Percentiles rank a stretch among this genome's conserved stretches.
Evolutionary conservation across 139 green algal genomes (phyloP).

Genomic region (Zygnema cylindricum): DNA sequence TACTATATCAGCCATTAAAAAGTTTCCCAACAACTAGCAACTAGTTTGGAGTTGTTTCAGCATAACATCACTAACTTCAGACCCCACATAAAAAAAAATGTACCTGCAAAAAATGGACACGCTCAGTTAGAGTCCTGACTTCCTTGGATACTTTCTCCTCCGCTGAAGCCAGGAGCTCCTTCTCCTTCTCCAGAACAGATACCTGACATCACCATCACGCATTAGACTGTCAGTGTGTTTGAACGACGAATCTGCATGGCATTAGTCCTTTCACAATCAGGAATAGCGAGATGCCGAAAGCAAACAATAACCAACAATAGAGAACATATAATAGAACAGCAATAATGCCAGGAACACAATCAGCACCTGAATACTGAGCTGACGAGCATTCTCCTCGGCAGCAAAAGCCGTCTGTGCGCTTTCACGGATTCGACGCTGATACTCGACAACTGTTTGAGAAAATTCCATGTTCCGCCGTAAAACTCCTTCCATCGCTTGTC

Average conservation of each 20-base stretch:
- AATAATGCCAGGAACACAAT: too few species aligned
- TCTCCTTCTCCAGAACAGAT: slow-evolving; percentile 55
- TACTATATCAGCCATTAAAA: too few species aligned
- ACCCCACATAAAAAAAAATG: neutral
- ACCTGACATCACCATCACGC: slow-evolving; percentile 14
- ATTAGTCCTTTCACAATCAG: too few species aligned
- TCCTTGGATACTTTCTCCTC: slow-evolving; percentile 33
- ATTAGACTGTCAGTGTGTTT: too few species aligned
- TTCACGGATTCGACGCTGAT: slow-evolving; percentile 47
- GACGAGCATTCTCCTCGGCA: slow-evolving; percentile 36
- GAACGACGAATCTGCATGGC: too few species aligned
- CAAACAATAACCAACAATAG: neutral
- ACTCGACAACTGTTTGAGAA: slow-evolving; percentile 12
- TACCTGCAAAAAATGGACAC: slow-evolving; percentile 40
- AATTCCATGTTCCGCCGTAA: slow-evolving; percentile 52
- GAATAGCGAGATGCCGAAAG: neutral
- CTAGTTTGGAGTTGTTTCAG: too few species aligned
- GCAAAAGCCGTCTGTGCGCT: neutral
- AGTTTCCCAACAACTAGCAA: too few species aligned
- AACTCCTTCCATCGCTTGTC: slow-evolving; percentile 39
- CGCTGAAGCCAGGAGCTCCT: slow-evolving; percentile 47
- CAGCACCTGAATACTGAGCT: slow-evolving; percentile 43
- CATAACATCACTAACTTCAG: too few species aligned
- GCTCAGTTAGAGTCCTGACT: slow-evolving; percentile 16
- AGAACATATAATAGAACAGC: neutral